Percentiles rank a stretch among this genome's conserved stretches.
Conservation (phyloP, 2,329 filamentous ascomycete genomes). For the Nigrospora sphaerica region DNA sequence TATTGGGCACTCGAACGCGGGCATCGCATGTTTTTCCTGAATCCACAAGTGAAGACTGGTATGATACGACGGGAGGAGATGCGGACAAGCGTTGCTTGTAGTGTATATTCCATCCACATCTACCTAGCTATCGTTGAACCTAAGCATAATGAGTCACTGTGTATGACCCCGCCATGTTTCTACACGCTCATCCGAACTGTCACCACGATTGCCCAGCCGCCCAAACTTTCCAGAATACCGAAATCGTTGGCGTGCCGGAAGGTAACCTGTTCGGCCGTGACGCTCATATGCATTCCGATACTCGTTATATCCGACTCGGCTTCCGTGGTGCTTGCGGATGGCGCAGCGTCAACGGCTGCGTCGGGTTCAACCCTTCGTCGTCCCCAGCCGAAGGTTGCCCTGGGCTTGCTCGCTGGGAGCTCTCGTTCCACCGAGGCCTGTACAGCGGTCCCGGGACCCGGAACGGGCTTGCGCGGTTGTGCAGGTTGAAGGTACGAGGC, state of each 20-base stretch:
- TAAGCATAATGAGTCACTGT: too few species aligned
- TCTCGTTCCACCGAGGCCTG: constrained; percentile 21
- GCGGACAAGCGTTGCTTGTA: too few species aligned
- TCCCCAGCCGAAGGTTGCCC: constrained; percentile 25
- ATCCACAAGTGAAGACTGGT: too few species aligned
- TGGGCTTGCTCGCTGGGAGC: constrained; percentile 20
- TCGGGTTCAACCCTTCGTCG: background rate
- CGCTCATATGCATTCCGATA: constrained; percentile 24
- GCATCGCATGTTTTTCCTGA: too few species aligned
- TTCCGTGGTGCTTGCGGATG: background rate
- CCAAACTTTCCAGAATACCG: constrained; percentile 42
- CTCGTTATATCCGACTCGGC: background rate
- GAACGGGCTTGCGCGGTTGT: constrained; percentile 2
- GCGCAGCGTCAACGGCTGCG: background rate
- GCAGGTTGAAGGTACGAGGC: constrained; percentile 31
- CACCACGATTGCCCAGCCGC: constrained; percentile 43
- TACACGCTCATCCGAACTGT: constrained; percentile 17
- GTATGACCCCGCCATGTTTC: too few species aligned
- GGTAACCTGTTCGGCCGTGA: constrained; percentile 37
- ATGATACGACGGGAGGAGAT: too few species aligned
- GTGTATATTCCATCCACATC: too few species aligned
- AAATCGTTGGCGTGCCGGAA: constrained; percentile 45
- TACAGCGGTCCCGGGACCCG: constrained; percentile 13
- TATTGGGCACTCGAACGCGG: too few species aligned
- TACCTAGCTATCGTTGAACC: too few species aligned